phyloP scores from a whole-genome alignment of 306 rosid species.

The Quercus wislizeni region DNA sequence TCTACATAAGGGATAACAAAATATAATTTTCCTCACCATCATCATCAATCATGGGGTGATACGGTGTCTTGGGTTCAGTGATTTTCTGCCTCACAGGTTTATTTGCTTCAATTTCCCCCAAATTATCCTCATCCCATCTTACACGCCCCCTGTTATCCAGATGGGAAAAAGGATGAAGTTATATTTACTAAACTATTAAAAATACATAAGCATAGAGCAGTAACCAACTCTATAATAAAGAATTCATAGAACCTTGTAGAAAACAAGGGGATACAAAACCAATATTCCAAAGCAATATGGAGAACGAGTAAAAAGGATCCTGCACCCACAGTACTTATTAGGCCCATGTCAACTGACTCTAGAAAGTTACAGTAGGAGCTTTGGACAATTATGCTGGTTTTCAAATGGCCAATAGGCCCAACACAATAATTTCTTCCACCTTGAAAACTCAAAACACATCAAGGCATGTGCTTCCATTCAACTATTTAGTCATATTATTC shows the following conservation, averaged over 20 bases:
- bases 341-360: neutral
- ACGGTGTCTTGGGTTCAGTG: constrained; percentile 98
- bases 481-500: no score
- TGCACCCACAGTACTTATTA: neutral
- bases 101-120: constrained; percentile 91
- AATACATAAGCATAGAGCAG: neutral
- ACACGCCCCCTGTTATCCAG: constrained; percentile 58
- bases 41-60: constrained; percentile 91
- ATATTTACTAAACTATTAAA: constrained; percentile 3
- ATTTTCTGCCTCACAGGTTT: constrained; percentile 99
- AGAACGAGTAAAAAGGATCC: neutral
- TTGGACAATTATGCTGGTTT: neutral
- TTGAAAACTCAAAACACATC: neutral
- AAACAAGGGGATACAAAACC: neutral
- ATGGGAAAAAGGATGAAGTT: constrained; percentile 20
- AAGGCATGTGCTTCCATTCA: neutral
- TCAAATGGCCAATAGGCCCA: neutral
- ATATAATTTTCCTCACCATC: constrained; percentile 47
- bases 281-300: neutral
- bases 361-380: neutral
- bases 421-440: neutral
- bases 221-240: neutral
- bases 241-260: neutral
- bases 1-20: neutral
- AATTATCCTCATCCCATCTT: constrained; percentile 87